Evolutionary conservation across 2,329 filamentous ascomycete species (phyloP).

Genomic region (Fusarium graminum): DNA sequence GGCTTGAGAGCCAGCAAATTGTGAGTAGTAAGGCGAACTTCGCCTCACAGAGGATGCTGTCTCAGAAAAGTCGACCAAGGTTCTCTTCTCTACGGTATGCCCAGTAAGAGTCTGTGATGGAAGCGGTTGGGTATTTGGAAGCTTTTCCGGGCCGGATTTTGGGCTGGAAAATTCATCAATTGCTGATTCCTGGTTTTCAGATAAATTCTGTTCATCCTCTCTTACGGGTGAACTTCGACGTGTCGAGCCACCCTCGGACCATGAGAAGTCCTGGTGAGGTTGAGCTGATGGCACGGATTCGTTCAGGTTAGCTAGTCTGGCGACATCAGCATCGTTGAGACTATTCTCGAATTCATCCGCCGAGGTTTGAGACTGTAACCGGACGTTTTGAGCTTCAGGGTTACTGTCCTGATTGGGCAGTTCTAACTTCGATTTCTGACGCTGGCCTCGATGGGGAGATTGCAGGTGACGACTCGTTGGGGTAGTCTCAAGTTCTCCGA

Average conservation of each 20-base stretch:
- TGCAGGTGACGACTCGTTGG: constrained; percentile 49
- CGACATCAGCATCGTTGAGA: constrained; percentile 46
- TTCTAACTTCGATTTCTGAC: background rate
- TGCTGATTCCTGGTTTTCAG: constrained; percentile 42
- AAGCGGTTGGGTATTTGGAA: constrained; percentile 53
- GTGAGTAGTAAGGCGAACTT: constrained; percentile 49
- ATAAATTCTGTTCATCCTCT: constrained; percentile 35
- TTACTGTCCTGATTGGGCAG: constrained; percentile 2
- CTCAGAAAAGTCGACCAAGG: constrained; percentile 52
- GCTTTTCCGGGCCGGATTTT: constrained; percentile 34
- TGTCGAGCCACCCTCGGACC: constrained; percentile 50
- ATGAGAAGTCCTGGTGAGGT: constrained; percentile 37
- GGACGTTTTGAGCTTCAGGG: background rate
- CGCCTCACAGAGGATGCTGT: constrained; percentile 53
- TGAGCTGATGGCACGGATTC: background rate
- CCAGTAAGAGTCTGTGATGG: constrained; percentile 8
- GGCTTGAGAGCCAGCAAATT: constrained; percentile 10
- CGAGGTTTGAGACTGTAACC: background rate
- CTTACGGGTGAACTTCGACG: constrained; percentile 51
- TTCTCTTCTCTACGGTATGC: background rate
- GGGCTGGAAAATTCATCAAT: constrained; percentile 50
- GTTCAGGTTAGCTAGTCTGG: constrained; percentile 20
- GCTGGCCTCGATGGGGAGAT: constrained; percentile 19
- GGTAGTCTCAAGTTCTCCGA: constrained; percentile 53
- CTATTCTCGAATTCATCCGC: constrained; percentile 42